Evolutionary conservation across 345 rosid species (phyloP).

Genomic region (Reutealis trisperma): DNA sequence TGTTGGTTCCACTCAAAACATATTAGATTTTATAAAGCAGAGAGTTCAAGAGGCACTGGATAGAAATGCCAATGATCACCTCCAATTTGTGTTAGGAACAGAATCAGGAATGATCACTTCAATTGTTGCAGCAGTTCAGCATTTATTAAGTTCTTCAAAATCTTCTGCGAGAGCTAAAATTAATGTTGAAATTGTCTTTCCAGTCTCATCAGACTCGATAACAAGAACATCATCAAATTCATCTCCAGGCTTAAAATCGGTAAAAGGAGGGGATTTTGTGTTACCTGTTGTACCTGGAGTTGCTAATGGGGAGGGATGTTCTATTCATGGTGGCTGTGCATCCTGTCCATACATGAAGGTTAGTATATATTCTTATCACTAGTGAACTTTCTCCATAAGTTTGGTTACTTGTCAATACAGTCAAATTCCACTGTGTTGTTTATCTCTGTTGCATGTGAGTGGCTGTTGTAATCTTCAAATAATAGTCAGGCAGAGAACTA

Average conservation of each 20-base stretch:
- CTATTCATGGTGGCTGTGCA: constrained; percentile 94
- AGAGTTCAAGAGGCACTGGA: constrained; percentile 84
- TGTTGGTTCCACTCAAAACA: constrained; percentile 91
- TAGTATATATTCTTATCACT: constrained; percentile 11
- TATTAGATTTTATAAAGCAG: constrained; percentile 78
- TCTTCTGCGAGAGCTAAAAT: constrained; percentile 53
- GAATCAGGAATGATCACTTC: constrained; percentile 98
- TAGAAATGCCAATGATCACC: constrained; percentile 73
- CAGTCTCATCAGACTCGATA: constrained; percentile 89
- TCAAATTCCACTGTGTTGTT: background rate
- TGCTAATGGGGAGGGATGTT: constrained; percentile 93
- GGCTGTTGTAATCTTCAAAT: too few relatives aligned
- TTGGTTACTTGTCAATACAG: background rate
- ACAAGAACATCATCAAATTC: constrained; percentile 54
- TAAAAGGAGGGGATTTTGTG: constrained; percentile 42
- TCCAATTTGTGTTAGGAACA: constrained; percentile 90
- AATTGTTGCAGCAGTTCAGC: constrained; percentile 74
- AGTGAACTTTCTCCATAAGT: background rate
- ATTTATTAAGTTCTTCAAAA: constrained; percentile 49
- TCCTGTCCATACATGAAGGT: constrained; percentile 99
- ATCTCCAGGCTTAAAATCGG: constrained; percentile 42
- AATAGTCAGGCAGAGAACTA: too few relatives aligned
- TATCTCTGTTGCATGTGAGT: background rate
- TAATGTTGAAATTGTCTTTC: constrained; percentile 84
- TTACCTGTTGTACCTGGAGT: constrained; percentile 90